These are phyloP conservation scores for Datisca glomerata DNA, from an alignment of 306 rosid species.

Conservation along the genomic window DNA sequence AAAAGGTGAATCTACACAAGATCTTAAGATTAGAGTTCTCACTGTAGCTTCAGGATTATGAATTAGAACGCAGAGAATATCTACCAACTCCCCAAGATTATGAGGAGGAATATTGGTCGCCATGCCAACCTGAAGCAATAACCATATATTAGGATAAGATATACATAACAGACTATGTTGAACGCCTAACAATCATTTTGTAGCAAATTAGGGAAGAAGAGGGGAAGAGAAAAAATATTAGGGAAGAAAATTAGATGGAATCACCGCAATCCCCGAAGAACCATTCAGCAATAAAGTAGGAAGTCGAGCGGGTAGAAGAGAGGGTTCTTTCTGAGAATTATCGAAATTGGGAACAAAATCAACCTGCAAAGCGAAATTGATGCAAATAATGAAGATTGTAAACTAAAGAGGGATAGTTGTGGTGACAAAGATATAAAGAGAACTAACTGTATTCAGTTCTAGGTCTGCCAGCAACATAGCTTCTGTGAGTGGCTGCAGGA, in stretches of 20 bases:
- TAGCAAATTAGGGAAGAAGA: no score
- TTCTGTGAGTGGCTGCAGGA: conserved; percentile 72
- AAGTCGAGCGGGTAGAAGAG: conserved; percentile 86
- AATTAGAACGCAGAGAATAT: conserved; percentile 75
- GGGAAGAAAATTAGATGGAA: conserved; percentile 11
- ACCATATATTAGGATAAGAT: conserved; percentile 12
- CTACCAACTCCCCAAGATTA: conserved; percentile 93
- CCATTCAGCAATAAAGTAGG: conserved; percentile 89
- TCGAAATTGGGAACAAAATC: conserved; percentile 90
- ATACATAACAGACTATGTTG: no score
- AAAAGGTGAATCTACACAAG: no score
- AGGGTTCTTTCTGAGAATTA: conserved; percentile 89
- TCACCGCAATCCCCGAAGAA: conserved; percentile 98
- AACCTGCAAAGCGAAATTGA: conserved; percentile 42
- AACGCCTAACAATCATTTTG: no score
- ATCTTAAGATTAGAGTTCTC: conserved; percentile 16
- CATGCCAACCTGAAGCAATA: conserved; percentile 80
- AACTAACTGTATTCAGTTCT: conserved; percentile 71
- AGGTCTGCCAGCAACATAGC: conserved; percentile 83
- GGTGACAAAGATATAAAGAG: conserved; percentile 11
- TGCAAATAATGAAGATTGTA: conserved; percentile 4
- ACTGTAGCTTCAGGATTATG: conserved; percentile 95
- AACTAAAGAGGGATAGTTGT: no score
- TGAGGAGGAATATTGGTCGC: conserved; percentile 99
- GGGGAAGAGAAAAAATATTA: conserved; percentile 7